Percentiles rank a stretch among this genome's conserved stretches.
Evolutionary conservation across 352 stramenopile species (phyloP).

Genomic region (Phytophthora ohioensis): DNA sequence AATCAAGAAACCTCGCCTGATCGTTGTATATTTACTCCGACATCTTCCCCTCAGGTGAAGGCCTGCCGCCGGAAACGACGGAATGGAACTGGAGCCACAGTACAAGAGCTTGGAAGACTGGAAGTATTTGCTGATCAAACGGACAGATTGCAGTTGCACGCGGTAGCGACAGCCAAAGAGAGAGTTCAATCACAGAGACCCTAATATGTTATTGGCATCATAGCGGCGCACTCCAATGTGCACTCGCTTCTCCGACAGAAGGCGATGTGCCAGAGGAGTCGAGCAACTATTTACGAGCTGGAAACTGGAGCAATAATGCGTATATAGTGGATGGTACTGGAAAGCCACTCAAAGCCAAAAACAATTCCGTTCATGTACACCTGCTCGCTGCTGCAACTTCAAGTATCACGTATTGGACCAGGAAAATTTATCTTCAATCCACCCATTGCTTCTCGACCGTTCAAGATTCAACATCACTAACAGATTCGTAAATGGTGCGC

Average conservation of each 20-base stretch:
- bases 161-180: too few relatives aligned
- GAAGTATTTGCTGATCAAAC: too few relatives aligned
- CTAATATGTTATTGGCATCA: slow-evolving; percentile 1
- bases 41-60: too few relatives aligned
- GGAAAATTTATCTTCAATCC: slow-evolving; percentile 1
- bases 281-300: neutral
- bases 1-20: too few relatives aligned
- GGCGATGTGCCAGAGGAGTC: neutral
- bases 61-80: too few relatives aligned
- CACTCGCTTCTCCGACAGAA: neutral
- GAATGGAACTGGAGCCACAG: too few relatives aligned
- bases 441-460: neutral
- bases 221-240: neutral
- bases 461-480: neutral
- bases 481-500: neutral
- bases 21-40: too few relatives aligned
- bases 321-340: neutral
- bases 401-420: neutral
- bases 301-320: neutral
- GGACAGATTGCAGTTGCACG: too few relatives aligned
- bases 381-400: neutral
- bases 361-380: neutral
- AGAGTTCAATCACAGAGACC: too few relatives aligned
- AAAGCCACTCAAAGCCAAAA: neutral
- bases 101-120: too few relatives aligned